phyloP scores from a whole-genome alignment of 306 rosid species.

The Gastrolobium villosum region DNA sequence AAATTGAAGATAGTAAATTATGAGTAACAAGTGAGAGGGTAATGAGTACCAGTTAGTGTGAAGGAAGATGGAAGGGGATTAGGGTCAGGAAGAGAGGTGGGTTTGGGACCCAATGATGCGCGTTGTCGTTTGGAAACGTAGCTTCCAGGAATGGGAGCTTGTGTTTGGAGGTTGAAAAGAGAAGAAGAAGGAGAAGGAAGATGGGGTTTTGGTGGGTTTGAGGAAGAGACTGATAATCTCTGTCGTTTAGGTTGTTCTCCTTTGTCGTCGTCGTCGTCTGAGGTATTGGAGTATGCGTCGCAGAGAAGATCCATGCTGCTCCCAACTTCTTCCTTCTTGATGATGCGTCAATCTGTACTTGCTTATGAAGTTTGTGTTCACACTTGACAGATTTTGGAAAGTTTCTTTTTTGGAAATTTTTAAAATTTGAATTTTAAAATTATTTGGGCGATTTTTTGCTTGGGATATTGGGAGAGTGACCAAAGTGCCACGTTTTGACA shows the following conservation, averaged over 20 bases:
- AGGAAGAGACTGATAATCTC: slow-evolving; percentile 5
- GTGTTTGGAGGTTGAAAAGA: slow-evolving; percentile 26
- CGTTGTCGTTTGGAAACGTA: slow-evolving; percentile 90
- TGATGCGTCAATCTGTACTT: too few species aligned
- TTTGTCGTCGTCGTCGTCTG: slow-evolving; percentile 57
- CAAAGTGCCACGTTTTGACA: too few species aligned
- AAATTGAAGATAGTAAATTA: background rate
- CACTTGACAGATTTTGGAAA: too few species aligned
- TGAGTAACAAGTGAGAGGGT: background rate
- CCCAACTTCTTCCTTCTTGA: background rate
- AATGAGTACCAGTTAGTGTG: slow-evolving; percentile 57
- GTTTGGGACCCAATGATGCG: slow-evolving; percentile 49
- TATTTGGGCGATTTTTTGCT: too few species aligned
- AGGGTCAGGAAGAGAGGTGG: slow-evolving; percentile 49
- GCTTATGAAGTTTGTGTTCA: too few species aligned
- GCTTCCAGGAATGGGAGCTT: slow-evolving; percentile 66
- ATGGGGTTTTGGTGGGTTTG: slow-evolving; percentile 51
- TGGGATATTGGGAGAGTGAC: too few species aligned
- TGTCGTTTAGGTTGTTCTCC: slow-evolving; percentile 48
- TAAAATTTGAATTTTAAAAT: too few species aligned
- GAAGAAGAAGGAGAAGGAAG: slow-evolving; percentile 18
- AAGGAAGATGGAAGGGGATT: slow-evolving; percentile 42
- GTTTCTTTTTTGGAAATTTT: too few species aligned
- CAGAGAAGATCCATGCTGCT: slow-evolving; percentile 72
- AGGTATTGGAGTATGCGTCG: slow-evolving; percentile 60